Evolutionary conservation across 345 rosid genomes (phyloP).

Genomic region (Brassica cretica): DNA sequence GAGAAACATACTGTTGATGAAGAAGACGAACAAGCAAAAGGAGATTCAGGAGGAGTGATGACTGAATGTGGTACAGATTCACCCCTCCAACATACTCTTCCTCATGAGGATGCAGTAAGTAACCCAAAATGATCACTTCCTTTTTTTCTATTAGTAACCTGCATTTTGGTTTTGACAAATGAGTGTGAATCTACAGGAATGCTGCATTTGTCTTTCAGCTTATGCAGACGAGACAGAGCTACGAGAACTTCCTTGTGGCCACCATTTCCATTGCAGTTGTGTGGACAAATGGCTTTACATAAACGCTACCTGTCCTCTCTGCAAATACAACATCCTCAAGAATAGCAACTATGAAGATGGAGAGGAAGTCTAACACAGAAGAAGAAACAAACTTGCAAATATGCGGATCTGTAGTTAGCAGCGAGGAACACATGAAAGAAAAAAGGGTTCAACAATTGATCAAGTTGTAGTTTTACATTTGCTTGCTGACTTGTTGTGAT

Average conservation of each 20-base stretch:
- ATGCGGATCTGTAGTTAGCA: constrained; percentile 24
- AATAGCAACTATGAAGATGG: constrained; percentile 52
- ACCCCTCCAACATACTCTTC: constrained; percentile 58
- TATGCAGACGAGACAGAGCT: constrained; percentile 91
- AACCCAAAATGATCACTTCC: background rate
- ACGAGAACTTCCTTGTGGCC: constrained; percentile 90
- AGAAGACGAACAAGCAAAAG: constrained; percentile 43
- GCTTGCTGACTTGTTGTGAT: constrained; percentile 22
- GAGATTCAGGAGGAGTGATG: constrained; percentile 70
- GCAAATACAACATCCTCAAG: constrained; percentile 94
- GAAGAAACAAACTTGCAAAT: constrained; percentile 22
- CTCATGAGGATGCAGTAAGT: constrained; percentile 83
- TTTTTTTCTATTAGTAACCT: constrained; percentile 4
- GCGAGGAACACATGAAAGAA: constrained; percentile 13
- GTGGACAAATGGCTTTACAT: constrained; percentile 91
- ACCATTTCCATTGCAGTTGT: constrained; percentile 89
- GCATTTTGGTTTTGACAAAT: background rate
- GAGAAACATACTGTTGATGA: constrained; percentile 30
- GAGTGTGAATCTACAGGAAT: constrained; percentile 58
- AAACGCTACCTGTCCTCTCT: constrained; percentile 94
- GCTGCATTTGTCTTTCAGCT: constrained; percentile 88
- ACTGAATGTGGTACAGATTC: constrained; percentile 81
- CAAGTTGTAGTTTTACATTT: constrained; percentile 11
- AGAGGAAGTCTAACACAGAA: constrained; percentile 60
- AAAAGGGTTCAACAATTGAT: constrained; percentile 14